Evolutionary conservation across 768 basidiomycete species (phyloP).

Genomic region (Crepidotus variabilis): DNA sequence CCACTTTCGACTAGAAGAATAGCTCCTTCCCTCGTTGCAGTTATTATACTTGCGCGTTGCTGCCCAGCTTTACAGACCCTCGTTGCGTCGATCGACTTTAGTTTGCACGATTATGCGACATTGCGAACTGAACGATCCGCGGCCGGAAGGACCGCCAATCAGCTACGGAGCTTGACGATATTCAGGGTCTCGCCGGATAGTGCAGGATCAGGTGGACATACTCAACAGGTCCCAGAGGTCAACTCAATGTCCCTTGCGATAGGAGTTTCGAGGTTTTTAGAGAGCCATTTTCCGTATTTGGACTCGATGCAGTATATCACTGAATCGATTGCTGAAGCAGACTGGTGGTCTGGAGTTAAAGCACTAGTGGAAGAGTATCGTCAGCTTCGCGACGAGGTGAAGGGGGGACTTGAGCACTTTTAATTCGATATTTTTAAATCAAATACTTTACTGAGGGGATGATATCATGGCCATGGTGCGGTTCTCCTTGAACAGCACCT

Average conservation of each 20-base stretch:
- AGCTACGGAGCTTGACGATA: constrained; percentile 4
- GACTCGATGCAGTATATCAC: not conserved
- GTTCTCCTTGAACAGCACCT: too few relatives aligned
- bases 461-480: too few relatives aligned
- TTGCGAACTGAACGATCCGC: not conserved
- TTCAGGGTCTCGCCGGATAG: not conserved
- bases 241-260: constrained; percentile 1
- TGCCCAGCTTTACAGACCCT: constrained; percentile 5
- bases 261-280: constrained; percentile 7
- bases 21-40: constrained; percentile 5
- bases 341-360: constrained; percentile 9
- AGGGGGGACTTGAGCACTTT: too few relatives aligned
- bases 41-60: constrained; percentile 1
- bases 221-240: not conserved
- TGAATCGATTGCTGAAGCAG: not conserved
- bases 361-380: not conserved
- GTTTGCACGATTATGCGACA: not conserved
- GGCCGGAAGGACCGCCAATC: not conserved
- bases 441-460: not conserved
- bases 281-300: constrained; percentile 5
- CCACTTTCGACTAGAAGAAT: not conserved
- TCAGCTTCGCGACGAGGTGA: not conserved
- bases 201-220: not conserved
- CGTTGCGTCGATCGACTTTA: constrained; percentile 4
- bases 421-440: not conserved